phyloP scores from a whole-genome alignment of 306 rosid genomes.

The Cicer cuneatum region DNA sequence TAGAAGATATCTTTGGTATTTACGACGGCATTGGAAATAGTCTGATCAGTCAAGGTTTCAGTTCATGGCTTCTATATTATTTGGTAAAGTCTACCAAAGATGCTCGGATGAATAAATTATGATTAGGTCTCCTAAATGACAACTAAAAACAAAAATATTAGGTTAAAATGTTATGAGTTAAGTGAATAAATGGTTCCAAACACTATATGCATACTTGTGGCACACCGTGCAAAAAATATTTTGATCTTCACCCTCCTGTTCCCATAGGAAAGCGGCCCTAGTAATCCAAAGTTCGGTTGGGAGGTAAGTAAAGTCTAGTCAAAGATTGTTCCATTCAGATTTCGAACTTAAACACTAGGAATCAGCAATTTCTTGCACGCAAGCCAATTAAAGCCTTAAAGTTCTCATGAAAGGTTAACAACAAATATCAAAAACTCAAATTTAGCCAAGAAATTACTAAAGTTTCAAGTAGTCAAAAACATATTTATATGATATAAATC shows the following conservation, averaged over 20 bases:
- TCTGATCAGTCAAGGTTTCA: conserved; percentile 7
- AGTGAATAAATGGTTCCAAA: background rate
- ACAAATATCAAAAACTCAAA: background rate
- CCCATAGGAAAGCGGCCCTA: too few relatives aligned
- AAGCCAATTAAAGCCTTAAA: too few relatives aligned
- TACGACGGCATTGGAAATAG: background rate
- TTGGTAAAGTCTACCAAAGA: conserved; percentile 27
- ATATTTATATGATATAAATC: background rate
- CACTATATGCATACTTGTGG: background rate
- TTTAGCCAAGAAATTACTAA: background rate
- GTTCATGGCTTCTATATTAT: conserved; percentile 28
- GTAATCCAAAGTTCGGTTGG: too few relatives aligned
- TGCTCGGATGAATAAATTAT: conserved; percentile 1
- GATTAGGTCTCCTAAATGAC: conserved; percentile 11
- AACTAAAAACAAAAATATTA: conserved; percentile 9
- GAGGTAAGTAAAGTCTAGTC: too few relatives aligned
- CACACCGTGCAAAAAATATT: too few relatives aligned
- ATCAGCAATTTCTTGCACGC: too few relatives aligned
- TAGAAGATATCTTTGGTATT: conserved; percentile 23
- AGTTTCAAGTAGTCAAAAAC: conserved; percentile 1
- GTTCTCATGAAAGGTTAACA: too few relatives aligned
- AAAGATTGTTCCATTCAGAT: too few relatives aligned
- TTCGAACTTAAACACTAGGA: too few relatives aligned
- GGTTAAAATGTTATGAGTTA: background rate
- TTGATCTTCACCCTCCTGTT: too few relatives aligned